Base-by-base conservation (phyloP, 2,329 filamentous ascomycete genomes). In the Clonostachys byssicola region DNA sequence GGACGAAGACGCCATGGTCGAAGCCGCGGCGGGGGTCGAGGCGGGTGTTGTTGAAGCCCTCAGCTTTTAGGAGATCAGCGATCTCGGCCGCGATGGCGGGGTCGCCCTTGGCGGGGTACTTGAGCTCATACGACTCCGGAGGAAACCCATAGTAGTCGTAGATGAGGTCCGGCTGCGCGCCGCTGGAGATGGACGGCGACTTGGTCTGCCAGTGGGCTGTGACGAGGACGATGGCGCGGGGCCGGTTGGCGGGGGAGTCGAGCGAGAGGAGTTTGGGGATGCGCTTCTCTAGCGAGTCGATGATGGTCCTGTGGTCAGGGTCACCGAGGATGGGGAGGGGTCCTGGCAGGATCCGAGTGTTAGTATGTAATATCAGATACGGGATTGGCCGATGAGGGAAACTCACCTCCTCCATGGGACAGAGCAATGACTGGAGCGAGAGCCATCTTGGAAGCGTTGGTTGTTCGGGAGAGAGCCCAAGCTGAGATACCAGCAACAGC, bases 101-200 rank as follows among this genome's bases (percentile, higher is more conserved):
- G 30, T 72, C 72, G 1, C 81, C 81, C 0, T 74, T 69, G 4
- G 81, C 80, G 5, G 76, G 68, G 54, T 85, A 83, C 54, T 74
- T 73, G 52, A 83, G 62, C 16, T 66, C 50, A 58, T 84, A 85
- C 0, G 73, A 57, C 60, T 79, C 78, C 10, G 66, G 57, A 1
- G 80, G 80, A 55, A 84, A 83, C 16, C 77, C 77, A 54, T 71
- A 72, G 62, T 83, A 85, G 57, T 85, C 80, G 57, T 80, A 85
- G 43, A 72, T 61, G 5, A 85, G 63, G 3, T 64, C 56, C 47
- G 75, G 80, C 20, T 65, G 67, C 17, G 63, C 55, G 5, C 56
- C 72, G 4, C 72, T 77, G 12, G 75, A 78, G 49, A 85, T 74
- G 40, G 69, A 73, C 2, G 79, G 78, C 9, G 60, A 61, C 13